Evolutionary conservation across 1,139 yeast species (phyloP), one percentile per base, ranked within the genome.

Genomic region (Yamadazyma blattariae): DNA sequence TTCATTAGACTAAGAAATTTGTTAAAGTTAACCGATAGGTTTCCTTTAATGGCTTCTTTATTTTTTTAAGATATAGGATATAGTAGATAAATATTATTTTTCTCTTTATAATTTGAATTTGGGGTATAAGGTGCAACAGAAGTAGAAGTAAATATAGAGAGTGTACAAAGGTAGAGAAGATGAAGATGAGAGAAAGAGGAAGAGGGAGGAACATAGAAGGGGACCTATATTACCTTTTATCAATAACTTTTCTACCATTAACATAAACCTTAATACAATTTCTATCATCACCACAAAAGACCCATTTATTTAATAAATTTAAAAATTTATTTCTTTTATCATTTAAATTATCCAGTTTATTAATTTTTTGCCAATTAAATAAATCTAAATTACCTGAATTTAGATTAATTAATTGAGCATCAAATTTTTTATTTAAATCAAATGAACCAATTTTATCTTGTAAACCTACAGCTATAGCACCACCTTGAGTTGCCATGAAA

Each of bases 211-310:
- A n/a, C n/a, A n/a, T n/a, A n/a, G n/a, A n/a, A n/a, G n/a, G n/a
- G n/a, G n/a, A n/a, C n/a, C n/a, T n/a, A n/a, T n/a, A n/a, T n/a
- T n/a, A n/a, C n/a, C n/a, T 17, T 12, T 76, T 77, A 41, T 70
- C 64, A 7, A 75, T 62, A 11, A 82, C 83, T 30, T 62, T 49
- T 42, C 74, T 63, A 4, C 98, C 98, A 50, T 79, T 77, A 25
- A 90, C 90, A 87, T 88, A 92, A 11, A 92, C 97, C 37, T 67
- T 69, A 11, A 64, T 53, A 29, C 94, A 81, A 56, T 92, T 92
- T 52, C 98, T 72, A 57, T 92, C 96, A 59, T 92, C 98, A 23
- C 97, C 98, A 40, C 80, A 77, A 55, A 88, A 92, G n/a, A 90
- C 66, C 98, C 98, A 92, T 56, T 88, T 89, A 36, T 87, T 87